Evolutionary conservation across 2,329 filamentous ascomycete genomes (phyloP).

Genomic region (Thielaviopsis euricoi): DNA sequence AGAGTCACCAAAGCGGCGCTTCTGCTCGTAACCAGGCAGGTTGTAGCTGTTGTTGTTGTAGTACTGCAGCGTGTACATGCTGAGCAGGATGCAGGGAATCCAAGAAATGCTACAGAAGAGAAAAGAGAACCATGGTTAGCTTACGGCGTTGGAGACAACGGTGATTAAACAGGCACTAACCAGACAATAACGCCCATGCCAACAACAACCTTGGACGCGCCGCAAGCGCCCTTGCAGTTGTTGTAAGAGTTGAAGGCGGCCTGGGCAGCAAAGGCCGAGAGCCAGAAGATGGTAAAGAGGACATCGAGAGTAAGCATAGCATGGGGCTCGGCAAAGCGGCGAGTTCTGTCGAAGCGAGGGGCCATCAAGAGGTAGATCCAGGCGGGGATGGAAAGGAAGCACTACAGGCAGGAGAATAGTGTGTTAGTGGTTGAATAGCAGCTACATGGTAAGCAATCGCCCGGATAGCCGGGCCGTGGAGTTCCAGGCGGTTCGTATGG

Average conservation of each 20-base stretch:
- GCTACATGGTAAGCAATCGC: background rate
- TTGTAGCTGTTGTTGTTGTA: conserved; percentile 40
- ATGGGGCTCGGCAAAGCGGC: conserved; percentile 43
- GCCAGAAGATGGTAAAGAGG: conserved; percentile 44
- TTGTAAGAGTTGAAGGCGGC: conserved; percentile 44
- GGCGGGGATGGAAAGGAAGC: conserved; percentile 46
- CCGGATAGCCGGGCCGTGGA: background rate
- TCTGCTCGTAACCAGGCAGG: conserved; percentile 43
- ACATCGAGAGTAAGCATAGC: conserved; percentile 42
- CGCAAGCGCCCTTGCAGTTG: conserved; percentile 38
- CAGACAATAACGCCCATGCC: conserved; percentile 45
- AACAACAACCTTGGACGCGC: conserved; percentile 46
- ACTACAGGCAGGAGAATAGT: conserved; percentile 31
- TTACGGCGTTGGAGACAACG: conserved; percentile 9
- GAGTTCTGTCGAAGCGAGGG: conserved; percentile 44
- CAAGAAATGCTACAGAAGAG: conserved; percentile 43
- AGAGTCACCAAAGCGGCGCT: conserved; percentile 23
- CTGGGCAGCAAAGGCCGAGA: conserved; percentile 50
- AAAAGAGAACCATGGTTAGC: conserved; percentile 1
- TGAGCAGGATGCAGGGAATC: conserved; percentile 34
- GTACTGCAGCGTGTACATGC: conserved; percentile 43
- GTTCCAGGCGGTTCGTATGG: background rate
- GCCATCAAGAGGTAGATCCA: conserved; percentile 51
- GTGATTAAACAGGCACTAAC: conserved; percentile 26
- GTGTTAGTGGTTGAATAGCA: background rate